Evolutionary conservation across 768 basidiomycete genomes (phyloP).

Genomic region (Suillus decipiens): DNA sequence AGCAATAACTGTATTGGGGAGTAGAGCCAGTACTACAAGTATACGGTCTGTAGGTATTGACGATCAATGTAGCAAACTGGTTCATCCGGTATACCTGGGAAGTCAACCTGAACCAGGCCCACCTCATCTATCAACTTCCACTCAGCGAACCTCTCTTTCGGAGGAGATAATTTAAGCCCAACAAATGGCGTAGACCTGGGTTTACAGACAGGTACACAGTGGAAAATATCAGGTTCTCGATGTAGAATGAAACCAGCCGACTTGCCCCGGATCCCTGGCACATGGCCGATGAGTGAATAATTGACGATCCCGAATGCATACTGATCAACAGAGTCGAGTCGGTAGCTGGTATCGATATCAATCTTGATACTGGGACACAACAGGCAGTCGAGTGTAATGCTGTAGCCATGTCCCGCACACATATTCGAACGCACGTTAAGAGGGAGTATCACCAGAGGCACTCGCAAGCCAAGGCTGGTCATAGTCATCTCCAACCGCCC

Average conservation of each 20-base stretch:
- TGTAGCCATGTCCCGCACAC: background rate
- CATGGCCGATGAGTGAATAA: background rate
- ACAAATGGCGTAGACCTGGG: background rate
- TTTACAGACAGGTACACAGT: background rate
- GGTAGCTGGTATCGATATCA: background rate
- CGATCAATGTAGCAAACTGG: background rate
- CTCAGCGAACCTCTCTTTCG: background rate
- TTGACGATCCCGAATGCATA: background rate
- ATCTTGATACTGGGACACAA: background rate
- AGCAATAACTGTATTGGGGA: background rate
- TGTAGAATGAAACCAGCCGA: background rate
- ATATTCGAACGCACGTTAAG: background rate
- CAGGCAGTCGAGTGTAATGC: background rate
- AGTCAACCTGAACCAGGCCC: background rate
- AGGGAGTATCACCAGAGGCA: background rate
- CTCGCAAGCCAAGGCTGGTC: conserved; percentile 3
- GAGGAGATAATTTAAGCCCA: background rate
- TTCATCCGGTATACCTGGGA: background rate
- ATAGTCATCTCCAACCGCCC: background rate
- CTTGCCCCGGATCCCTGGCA: background rate
- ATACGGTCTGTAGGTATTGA: background rate
- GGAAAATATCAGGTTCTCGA: background rate
- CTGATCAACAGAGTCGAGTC: background rate
- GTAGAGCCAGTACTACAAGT: background rate
- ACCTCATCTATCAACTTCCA: background rate